Evolutionary conservation across 768 basidiomycete genomes (phyloP), one percentile per base, ranked within the genome.

Genomic region (Russula abietina): DNA sequence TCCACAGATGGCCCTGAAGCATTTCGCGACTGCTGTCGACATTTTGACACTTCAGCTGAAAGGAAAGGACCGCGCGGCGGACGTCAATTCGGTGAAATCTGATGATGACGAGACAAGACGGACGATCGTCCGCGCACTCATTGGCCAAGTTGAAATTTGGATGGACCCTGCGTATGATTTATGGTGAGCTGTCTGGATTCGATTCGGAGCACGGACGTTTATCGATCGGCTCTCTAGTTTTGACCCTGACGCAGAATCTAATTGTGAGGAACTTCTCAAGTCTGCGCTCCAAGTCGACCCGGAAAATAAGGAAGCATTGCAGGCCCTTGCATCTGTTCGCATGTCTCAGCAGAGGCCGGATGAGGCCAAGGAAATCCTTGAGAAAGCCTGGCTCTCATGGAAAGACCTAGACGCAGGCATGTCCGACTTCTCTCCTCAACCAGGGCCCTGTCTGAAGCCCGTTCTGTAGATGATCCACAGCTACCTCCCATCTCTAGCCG

Each of bases 131-230:
- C 80, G 88, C 45, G 91, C 91, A 9, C 80, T 94, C 24, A 80
- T 93, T 33, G 89, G 88, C 9, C 93, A 94, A 81, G 88, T 95
- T 28, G 94, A 96, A 71, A 89, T 95, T 17, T 97, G 93, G 93
- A 96, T 97, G 93, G 90, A 94, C 69, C 89, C 89, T 33, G 80
- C 81, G 2, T 87, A 88, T 67, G 92, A 95, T 78, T 78, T 96
- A 55, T 95, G 93, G 93, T 88, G 69, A 55, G 84, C 71, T 38
- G 33, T 43, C 9, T 43, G 38, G n/a, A 49, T 38, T 32, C 24
- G 53, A 33, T 26, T 3, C 53, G 54, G 12, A 28, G 36, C 38
- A 7, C 6, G 38, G 16, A 55, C n/a, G 48, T 61, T 57, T 50
- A 41, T 28, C 38, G 38, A 39, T 7, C 8, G 19, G 11, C 28